Evolutionary conservation across 345 rosid species (phyloP), one percentile per base, ranked within the genome.

Genomic region (Noccaea bulbosa): DNA sequence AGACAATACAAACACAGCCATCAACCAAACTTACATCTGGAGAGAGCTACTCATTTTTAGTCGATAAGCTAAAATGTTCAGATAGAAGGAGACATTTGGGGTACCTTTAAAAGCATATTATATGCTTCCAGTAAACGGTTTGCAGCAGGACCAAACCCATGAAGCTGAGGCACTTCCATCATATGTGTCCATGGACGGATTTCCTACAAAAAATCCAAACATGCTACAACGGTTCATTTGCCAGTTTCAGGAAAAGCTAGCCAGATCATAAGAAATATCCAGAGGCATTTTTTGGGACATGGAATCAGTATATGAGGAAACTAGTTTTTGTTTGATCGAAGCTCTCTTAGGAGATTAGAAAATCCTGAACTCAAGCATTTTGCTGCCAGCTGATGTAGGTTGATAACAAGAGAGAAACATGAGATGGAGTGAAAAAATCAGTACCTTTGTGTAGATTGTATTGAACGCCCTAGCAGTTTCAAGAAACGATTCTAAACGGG

Each of bases 111-210:
- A 80, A 95, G 96, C 97, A 92, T 88, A 80, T 95, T 90, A 80
- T 92, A 95, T 62, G 99, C 99, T 79, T 92, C 99, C 68, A 95
- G 73, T 83, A 95, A 84, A 70, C 96, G 92, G 74, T 92, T 88
- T 65, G 99, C 98, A 50, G 99, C 99, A 35, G 96, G 96, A 40
- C 98, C 98, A 79, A 92, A 90, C 24, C 98, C 99, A 86, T 95
- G 98, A 78, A 92, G 98, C 65, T 95, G 99, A 40, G 97, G 99
- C 61, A 92, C 98, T 81, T 95, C 99, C 97, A 95, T 95, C 98
- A 91, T 95, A 73, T 95, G 98, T 6, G 97, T 94, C 99, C 99
- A 94, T 27, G 96, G 99, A 27, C 98, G 96, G 65, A 94, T 89
- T 83, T 94, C 96, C 97, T 89, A 65, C 37, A 72, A 69, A 72